Percentiles rank a stretch among this genome's conserved stretches.
These are phyloP conservation scores for Agastache rugosa DNA, from an alignment of 257 asterid species.

Conservation along the genomic window DNA sequence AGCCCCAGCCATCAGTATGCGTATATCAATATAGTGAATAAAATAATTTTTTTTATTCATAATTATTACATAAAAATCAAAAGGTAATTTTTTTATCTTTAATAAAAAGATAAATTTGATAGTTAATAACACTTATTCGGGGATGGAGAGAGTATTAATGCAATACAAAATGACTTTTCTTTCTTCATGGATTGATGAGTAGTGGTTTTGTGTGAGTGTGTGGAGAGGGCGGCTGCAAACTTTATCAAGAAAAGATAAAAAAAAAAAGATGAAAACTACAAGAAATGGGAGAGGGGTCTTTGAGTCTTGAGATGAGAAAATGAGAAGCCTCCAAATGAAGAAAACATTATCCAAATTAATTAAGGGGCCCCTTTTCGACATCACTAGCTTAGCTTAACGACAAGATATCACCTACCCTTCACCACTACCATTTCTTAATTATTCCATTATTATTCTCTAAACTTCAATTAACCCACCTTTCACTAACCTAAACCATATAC, in stretches of 20 bases:
- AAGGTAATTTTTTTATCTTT: too few relatives aligned
- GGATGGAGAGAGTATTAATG: too few relatives aligned
- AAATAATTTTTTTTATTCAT: too few relatives aligned
- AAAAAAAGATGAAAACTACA: conserved; percentile 21
- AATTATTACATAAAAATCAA: too few relatives aligned
- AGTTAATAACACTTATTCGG: too few relatives aligned
- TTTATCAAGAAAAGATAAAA: conserved; percentile 30
- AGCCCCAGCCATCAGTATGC: too few relatives aligned
- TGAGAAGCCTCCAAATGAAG: conserved; percentile 29
- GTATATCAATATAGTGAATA: too few relatives aligned
- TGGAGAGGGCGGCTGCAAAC: conserved; percentile 35
- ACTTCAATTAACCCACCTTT: neutral
- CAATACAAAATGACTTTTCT: neutral
- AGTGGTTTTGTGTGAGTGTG: neutral
- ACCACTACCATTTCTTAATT: neutral
- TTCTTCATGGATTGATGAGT: neutral
- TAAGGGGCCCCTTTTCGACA: conserved; percentile 24
- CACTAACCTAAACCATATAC: neutral
- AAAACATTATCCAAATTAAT: conserved; percentile 26
- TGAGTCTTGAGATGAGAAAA: neutral
- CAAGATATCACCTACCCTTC: conserved; percentile 31
- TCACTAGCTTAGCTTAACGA: conserved; percentile 32
- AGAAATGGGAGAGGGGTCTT: neutral
- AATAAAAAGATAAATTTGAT: too few relatives aligned
- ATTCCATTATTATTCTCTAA: neutral